These are phyloP conservation scores for Mycocalia duriaeana DNA, from an alignment of 1,284 basidiomycete species.

Conservation along the genomic window DNA sequence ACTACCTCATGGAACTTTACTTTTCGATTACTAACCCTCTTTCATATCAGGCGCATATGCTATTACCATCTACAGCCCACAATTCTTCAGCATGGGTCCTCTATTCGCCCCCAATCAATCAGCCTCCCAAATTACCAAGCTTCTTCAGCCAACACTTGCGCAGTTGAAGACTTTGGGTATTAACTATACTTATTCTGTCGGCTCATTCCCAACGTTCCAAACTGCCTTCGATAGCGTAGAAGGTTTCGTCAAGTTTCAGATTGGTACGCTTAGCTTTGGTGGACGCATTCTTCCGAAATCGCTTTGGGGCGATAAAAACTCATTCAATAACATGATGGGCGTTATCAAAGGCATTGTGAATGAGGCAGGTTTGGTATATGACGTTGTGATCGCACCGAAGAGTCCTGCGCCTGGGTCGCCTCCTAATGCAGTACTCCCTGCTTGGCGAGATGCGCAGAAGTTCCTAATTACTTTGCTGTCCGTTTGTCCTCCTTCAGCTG, in stretches of 20 bases:
- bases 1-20: not conserved
- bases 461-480: not conserved
- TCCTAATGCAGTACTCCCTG: not conserved
- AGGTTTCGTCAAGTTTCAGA: not conserved
- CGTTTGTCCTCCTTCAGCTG: not conserved
- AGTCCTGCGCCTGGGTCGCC: not conserved
- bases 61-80: conserved; percentile 10
- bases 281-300: not conserved
- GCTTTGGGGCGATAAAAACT: not conserved
- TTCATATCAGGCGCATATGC: conserved; percentile 7
- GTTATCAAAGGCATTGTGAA: not conserved
- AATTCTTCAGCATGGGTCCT: conserved; percentile 8
- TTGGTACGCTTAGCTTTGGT: not conserved
- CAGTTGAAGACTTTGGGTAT: not conserved
- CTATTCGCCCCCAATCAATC: conserved; percentile 5
- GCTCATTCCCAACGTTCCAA: not conserved
- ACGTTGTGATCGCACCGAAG: not conserved
- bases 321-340: not conserved
- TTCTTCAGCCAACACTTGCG: not conserved
- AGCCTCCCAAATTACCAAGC: not conserved
- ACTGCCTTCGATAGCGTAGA: not conserved
- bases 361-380: not conserved
- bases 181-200: not conserved
- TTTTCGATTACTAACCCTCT: not conserved
- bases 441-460: not conserved